Evolutionary conservation across 352 stramenopile species (phyloP).

Genomic region (Phytophthora rubi): DNA sequence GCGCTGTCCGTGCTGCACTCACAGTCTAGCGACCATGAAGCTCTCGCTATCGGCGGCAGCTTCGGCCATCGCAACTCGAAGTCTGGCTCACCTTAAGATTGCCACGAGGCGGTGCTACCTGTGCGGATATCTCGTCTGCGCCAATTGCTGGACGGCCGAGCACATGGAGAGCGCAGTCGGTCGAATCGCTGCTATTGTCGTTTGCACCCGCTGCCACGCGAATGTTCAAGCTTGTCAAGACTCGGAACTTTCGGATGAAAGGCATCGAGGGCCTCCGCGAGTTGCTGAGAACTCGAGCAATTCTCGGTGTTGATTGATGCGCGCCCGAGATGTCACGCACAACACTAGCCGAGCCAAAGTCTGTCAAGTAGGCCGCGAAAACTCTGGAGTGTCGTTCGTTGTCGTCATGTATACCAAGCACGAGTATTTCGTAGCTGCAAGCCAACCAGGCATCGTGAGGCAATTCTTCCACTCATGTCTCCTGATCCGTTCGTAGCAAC

Average conservation of each 20-base stretch:
- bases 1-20: constrained; percentile 2
- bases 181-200: constrained; percentile 25
- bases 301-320: neutral
- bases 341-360: neutral
- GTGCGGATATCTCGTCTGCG: constrained; percentile 35
- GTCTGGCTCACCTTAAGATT: constrained; percentile 14
- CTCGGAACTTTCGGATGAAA: constrained; percentile 10
- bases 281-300: constrained; percentile 9
- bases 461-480: constrained; percentile 45
- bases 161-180: constrained; percentile 30
- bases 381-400: constrained; percentile 62
- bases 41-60: constrained; percentile 23
- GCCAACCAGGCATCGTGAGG: constrained; percentile 22
- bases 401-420: constrained; percentile 52
- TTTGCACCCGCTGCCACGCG: constrained; percentile 24
- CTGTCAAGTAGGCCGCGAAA: constrained; percentile 48
- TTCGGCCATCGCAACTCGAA: constrained; percentile 17
- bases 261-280: constrained; percentile 7
- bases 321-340: neutral
- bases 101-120: constrained; percentile 27
- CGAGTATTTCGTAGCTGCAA: constrained; percentile 48
- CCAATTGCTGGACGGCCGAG: constrained; percentile 13
- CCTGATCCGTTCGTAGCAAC: constrained; percentile 48
- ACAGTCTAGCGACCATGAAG: constrained; percentile 30
- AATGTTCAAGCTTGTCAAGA: constrained; percentile 39